A percentile compares a stretch with the other conserved stretches of the same genome.
phyloP scores from a whole-genome alignment of 1,284 basidiomycete species.

The Schizophyllum amplum region DNA sequence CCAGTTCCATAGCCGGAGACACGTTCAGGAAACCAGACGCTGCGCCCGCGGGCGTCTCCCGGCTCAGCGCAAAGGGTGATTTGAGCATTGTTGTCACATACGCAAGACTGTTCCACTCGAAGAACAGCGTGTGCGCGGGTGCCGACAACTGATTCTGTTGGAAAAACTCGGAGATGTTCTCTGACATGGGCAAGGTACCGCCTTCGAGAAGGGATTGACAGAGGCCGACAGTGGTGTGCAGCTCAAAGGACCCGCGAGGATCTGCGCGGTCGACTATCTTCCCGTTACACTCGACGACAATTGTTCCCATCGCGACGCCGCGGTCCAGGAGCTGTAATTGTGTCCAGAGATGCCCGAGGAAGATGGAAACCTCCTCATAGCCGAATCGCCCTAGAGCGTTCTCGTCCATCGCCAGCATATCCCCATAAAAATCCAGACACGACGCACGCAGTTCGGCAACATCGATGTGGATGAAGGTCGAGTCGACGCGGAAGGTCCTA shows the following conservation, averaged over 20 bases:
- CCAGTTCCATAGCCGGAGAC: slow-evolving; percentile 5
- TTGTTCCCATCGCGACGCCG: slow-evolving; percentile 56
- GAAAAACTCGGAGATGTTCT: slow-evolving; percentile 43
- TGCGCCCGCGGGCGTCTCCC: slow-evolving; percentile 14
- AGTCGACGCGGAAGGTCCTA: slow-evolving; percentile 27
- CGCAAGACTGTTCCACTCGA: slow-evolving; percentile 56
- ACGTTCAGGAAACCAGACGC: slow-evolving; percentile 43
- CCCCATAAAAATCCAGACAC: slow-evolving; percentile 43
- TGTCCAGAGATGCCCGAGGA: slow-evolving; percentile 49
- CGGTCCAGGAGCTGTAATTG: slow-evolving; percentile 61
- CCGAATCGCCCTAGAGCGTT: slow-evolving; percentile 36
- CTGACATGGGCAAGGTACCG: slow-evolving; percentile 31
- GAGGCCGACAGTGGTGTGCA: slow-evolving; percentile 42
- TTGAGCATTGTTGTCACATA: slow-evolving; percentile 53
- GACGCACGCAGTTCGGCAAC: slow-evolving; percentile 42
- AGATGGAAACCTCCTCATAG: slow-evolving; percentile 64
- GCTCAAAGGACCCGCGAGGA: slow-evolving; percentile 33
- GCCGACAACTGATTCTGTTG: slow-evolving; percentile 33
- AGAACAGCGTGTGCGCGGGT: slow-evolving; percentile 45
- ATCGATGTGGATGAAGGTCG: slow-evolving; percentile 43
- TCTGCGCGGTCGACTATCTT: slow-evolving; percentile 25
- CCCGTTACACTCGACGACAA: slow-evolving; percentile 39
- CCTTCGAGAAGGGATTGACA: slow-evolving; percentile 45
- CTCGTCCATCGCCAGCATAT: slow-evolving; percentile 34
- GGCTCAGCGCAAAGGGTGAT: slow-evolving; percentile 28